A percentile compares a stretch with the other conserved stretches of the same genome.
Conservation (phyloP, 208 protist species). For the Tritrichomonas musculus region DNA sequence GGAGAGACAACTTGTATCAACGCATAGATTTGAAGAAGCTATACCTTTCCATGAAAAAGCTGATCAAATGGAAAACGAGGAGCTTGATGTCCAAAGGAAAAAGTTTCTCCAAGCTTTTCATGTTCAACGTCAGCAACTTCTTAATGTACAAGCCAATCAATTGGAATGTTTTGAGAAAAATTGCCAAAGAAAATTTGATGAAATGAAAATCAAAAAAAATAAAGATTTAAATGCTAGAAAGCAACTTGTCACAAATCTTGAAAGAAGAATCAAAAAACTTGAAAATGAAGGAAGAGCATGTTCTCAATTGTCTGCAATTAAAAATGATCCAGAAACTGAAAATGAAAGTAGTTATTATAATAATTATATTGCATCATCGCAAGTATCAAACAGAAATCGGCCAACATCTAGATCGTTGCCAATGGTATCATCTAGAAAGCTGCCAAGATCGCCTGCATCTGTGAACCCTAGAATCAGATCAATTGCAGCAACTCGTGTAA, state of each 20-base stretch:
- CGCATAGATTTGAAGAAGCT: conserved; percentile 22
- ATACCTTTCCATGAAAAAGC: neutral
- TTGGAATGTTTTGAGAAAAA: neutral
- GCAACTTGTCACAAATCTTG: neutral
- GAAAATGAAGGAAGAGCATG: too few species aligned
- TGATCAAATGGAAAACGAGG: neutral
- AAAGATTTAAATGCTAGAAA: neutral
- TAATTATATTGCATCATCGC: too few species aligned
- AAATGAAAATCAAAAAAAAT: neutral
- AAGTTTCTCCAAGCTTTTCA: neutral
- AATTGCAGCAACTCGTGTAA: neutral
- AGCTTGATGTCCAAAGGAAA: neutral
- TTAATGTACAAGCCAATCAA: neutral
- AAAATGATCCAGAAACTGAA: too few species aligned
- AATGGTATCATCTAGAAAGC: neutral
- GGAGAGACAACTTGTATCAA: neutral
- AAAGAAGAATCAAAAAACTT: neutral
- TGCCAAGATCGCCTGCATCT: neutral
- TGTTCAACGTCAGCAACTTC: neutral
- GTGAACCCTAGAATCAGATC: conserved; percentile 15
- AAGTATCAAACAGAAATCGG: neutral
- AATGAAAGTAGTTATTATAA: too few species aligned
- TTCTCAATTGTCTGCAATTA: too few species aligned
- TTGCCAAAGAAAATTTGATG: neutral
- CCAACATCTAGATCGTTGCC: neutral